Base-by-base conservation (phyloP, 176 grass and related monocot species). In the Metroxylon sagu region DNA sequence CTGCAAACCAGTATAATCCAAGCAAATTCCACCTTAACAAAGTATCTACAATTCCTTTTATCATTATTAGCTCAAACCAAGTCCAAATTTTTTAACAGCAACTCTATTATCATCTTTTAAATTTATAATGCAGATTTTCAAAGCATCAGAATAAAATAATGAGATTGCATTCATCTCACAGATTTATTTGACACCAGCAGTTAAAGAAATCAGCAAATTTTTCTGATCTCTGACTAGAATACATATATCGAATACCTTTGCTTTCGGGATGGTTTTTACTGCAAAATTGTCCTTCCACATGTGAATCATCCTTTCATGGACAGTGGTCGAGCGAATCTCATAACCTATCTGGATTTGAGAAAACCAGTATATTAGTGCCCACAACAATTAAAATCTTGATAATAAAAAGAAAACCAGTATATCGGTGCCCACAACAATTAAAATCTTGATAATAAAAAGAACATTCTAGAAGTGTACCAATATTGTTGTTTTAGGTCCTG, bases 221-320 rank as follows among this genome's bases (percentile, higher is more conserved):
- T 14, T 43, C 7, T 10, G 3, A 43, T 8, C 35, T 43, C 12
- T 43, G 35, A 43, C 35, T 12, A 43, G 7, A 43, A 43, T 43
- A 12, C 35, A 2, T 43, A 12, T 12, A 43, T 43, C 10, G 12
- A 8, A 8, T 64, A 97, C 92, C 92, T 97, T 97, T 5, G 87
- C 84, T 66, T 75, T 88, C 6, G 92, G 78, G 14, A 97, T 26
- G 14, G 68, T 71, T 74, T 84, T 97, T 30, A 97, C 83, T 28
- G 62, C 49, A 65, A 91, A 97, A 77, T 91, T 78, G 19, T 70
- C 75, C 69, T 80, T 97, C 86, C 87, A 87, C 84, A 97, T 88
- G 55, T 90, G 59, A 70, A 91, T 73, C 92, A 97, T 91, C 71
- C 87, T 74, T 26, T 97, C 84, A 58, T 91, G 92, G 14, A 97